These are phyloP conservation scores for Conidiobolus incongruus DNA, from an alignment of 371 early-diverging fungal genomes.

Conservation along the genomic window DNA sequence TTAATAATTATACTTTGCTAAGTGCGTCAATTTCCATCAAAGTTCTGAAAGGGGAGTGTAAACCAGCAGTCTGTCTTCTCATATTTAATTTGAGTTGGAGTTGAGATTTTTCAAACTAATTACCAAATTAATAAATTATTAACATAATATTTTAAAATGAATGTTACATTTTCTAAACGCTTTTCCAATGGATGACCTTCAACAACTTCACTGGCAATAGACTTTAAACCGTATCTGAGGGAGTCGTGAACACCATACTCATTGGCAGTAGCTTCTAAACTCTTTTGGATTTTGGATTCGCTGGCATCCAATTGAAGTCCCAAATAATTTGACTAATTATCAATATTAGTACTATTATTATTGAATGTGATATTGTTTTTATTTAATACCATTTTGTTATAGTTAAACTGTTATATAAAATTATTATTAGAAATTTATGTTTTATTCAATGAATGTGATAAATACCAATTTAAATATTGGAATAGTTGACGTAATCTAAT, in stretches of 20 bases:
- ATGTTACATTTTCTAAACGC: slow-evolving; percentile 32
- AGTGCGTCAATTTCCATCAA: slow-evolving; percentile 70
- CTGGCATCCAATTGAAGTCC: no score
- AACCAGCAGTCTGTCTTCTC: slow-evolving; percentile 57
- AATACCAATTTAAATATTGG: no score
- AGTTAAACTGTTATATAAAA: no score
- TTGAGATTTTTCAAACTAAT: slow-evolving; percentile 66
- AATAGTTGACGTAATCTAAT: no score
- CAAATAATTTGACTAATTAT: no score
- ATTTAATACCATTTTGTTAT: no score
- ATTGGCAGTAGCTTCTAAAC: slow-evolving; percentile 18
- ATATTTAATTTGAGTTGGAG: slow-evolving; percentile 50
- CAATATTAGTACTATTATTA: no score
- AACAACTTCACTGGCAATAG: slow-evolving; percentile 39
- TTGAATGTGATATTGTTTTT: no score
- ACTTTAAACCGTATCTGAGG: slow-evolving; percentile 53
- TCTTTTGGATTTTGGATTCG: background rate
- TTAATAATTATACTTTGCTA: slow-evolving; percentile 24
- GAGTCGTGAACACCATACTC: slow-evolving; percentile 64
- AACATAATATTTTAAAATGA: background rate
- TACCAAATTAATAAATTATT: background rate
- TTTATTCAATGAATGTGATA: no score
- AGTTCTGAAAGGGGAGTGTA: slow-evolving; percentile 72
- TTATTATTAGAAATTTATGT: no score
- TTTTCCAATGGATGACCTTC: slow-evolving; percentile 60